Conservation (phyloP, 805 yeast genomes). For the Metschnikowia matae region DNA sequence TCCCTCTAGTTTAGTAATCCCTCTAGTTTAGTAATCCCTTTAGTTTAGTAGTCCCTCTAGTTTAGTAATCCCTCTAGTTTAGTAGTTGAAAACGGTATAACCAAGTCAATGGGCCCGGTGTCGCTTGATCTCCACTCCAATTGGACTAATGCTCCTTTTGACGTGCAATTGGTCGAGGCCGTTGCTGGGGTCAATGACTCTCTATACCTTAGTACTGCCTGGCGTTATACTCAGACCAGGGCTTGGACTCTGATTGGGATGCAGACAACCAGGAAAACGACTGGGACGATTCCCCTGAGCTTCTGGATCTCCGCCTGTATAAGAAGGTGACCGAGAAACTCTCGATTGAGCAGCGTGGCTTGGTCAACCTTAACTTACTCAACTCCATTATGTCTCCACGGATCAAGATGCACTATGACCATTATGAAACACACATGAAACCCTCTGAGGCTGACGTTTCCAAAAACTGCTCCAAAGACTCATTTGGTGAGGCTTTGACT, state of each 20-base stretch:
- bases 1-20: no score
- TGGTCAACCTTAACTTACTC: conserved; percentile 43
- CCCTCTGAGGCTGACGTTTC: conserved; percentile 21
- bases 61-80: no score
- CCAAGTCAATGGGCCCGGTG: conserved; percentile 5
- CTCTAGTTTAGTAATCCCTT: no score
- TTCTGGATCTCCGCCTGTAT: conserved; percentile 2
- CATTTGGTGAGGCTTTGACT: conserved; percentile 28
- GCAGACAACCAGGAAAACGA: conserved; percentile 1
- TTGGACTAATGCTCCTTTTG: conserved; percentile 15
- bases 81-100: no score
- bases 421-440: conserved; percentile 38
- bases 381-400: conserved; percentile 55
- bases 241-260: conserved; percentile 13
- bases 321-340: not conserved
- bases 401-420: conserved; percentile 58
- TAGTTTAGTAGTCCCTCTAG: no score
- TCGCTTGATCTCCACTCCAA: conserved; percentile 10
- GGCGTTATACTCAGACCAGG: conserved; percentile 4
- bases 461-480: conserved; percentile 25
- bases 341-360: conserved; percentile 7
- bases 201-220: conserved; percentile 6
- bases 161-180: conserved; percentile 16
- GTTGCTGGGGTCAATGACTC: conserved; percentile 13
- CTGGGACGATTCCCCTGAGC: not conserved